These are phyloP conservation scores for Astragalus glycyphyllos DNA, from an alignment of 306 rosid species.

Conservation along the genomic window DNA sequence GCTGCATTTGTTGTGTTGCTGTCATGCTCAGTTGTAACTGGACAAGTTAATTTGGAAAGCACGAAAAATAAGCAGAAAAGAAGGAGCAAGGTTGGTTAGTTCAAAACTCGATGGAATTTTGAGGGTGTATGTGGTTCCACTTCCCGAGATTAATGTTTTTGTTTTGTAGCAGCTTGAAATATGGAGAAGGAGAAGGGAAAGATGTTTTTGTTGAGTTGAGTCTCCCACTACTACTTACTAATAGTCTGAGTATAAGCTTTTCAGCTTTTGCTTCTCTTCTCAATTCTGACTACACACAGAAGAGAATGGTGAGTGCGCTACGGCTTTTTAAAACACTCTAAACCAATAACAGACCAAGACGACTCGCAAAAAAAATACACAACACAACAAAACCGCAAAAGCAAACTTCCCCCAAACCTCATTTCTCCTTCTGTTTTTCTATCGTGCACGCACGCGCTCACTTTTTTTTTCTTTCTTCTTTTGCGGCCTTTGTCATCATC, in stretches of 20 bases:
- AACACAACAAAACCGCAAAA: background rate
- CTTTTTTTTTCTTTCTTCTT: background rate
- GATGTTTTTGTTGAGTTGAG: background rate
- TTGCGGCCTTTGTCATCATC: no score
- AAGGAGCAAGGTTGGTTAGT: constrained; percentile 21
- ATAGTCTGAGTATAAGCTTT: constrained; percentile 13
- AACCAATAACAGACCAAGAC: background rate
- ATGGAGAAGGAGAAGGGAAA: background rate
- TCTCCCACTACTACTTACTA: no score
- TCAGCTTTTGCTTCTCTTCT: constrained; percentile 45
- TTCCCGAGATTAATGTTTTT: constrained; percentile 41
- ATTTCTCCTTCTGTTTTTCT: constrained; percentile 12
- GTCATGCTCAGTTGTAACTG: background rate
- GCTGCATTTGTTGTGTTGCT: background rate
- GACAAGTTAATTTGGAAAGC: background rate
- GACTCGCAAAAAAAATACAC: background rate
- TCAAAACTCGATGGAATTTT: constrained; percentile 54
- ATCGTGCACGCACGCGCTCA: constrained; percentile 50
- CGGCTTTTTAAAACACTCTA: constrained; percentile 21
- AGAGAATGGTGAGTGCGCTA: constrained; percentile 35
- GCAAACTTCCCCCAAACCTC: constrained; percentile 3
- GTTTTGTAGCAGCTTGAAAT: background rate
- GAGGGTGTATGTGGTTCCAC: constrained; percentile 38
- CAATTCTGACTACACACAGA: background rate
- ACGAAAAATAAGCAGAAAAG: background rate